These are phyloP conservation scores for Danielozyma ontarioensis DNA, from an alignment of 805 yeast species.

Conservation along the genomic window DNA sequence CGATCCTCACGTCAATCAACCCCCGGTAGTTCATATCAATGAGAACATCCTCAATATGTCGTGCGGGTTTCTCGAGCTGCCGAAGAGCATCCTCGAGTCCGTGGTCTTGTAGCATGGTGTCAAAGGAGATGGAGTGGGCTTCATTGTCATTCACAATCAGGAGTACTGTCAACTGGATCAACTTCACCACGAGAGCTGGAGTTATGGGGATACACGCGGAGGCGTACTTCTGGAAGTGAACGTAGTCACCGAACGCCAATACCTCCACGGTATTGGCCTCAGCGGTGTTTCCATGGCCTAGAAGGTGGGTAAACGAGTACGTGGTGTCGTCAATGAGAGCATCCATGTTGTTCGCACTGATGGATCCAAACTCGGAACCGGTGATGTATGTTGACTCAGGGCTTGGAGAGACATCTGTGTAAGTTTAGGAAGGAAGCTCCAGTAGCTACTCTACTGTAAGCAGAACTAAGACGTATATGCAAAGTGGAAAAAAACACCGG, in stretches of 20 bases:
- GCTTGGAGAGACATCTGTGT: not conserved
- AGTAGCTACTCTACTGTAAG: too few relatives aligned
- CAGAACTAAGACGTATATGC: too few relatives aligned
- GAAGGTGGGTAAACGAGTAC: not conserved
- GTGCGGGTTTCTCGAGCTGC: slow-evolving; percentile 1
- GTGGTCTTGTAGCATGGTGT: slow-evolving; percentile 12
- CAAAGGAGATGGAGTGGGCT: slow-evolving; percentile 11
- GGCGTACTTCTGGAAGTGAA: slow-evolving; percentile 17
- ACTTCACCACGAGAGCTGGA: slow-evolving; percentile 12
- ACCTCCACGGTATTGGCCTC: slow-evolving; percentile 28
- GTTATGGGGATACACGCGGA: slow-evolving; percentile 11
- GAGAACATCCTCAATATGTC: slow-evolving; percentile 14
- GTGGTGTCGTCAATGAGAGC: not conserved
- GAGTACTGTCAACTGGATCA: slow-evolving; percentile 24
- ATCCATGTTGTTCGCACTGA: not conserved
- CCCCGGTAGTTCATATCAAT: slow-evolving; percentile 22
- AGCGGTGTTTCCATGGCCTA: not conserved
- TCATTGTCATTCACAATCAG: slow-evolving; percentile 18
- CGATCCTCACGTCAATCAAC: slow-evolving; percentile 20
- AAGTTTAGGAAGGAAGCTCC: not conserved
- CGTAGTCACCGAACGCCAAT: slow-evolving; percentile 32
- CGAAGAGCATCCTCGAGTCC: slow-evolving; percentile 10
- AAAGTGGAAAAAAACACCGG: too few relatives aligned
- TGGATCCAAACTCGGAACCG: not conserved
- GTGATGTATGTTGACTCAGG: not conserved